Evolutionary conservation across 441 rosid genomes (phyloP).

Genomic region (Cnidoscolus chayamansa): DNA sequence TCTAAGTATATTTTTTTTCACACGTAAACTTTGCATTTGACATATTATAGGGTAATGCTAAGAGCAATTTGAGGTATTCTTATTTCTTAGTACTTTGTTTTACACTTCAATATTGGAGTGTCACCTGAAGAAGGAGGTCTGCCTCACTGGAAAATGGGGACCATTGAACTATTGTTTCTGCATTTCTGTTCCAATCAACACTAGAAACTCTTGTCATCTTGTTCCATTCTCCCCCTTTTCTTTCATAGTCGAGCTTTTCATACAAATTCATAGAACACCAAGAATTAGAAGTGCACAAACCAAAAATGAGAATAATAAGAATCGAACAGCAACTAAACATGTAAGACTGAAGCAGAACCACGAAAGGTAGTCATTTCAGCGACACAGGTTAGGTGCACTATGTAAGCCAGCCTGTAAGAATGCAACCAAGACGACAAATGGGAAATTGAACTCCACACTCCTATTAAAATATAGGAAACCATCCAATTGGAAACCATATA

Average conservation of each 20-base stretch:
- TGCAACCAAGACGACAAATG: no score
- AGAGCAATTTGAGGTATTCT: background rate
- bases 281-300: slow-evolving; percentile 20
- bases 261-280: slow-evolving; percentile 21
- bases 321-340: background rate
- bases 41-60: background rate
- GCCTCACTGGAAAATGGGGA: slow-evolving; percentile 70
- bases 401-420: no score
- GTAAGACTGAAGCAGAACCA: no score
- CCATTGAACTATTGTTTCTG: slow-evolving; percentile 72
- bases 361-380: no score
- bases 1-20: background rate
- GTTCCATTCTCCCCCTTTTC: slow-evolving; percentile 55
- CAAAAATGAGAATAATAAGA: background rate
- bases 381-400: no score
- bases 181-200: slow-evolving; percentile 65
- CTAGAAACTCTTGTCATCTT: slow-evolving; percentile 47
- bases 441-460: no score
- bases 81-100: background rate
- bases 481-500: no score
- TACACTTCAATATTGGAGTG: background rate
- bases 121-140: slow-evolving; percentile 82
- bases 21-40: background rate
- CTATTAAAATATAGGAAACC: no score
- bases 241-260: slow-evolving; percentile 76